phyloP scores from a whole-genome alignment of 176 grass and related monocot genomes.

The Puya raimondii region DNA sequence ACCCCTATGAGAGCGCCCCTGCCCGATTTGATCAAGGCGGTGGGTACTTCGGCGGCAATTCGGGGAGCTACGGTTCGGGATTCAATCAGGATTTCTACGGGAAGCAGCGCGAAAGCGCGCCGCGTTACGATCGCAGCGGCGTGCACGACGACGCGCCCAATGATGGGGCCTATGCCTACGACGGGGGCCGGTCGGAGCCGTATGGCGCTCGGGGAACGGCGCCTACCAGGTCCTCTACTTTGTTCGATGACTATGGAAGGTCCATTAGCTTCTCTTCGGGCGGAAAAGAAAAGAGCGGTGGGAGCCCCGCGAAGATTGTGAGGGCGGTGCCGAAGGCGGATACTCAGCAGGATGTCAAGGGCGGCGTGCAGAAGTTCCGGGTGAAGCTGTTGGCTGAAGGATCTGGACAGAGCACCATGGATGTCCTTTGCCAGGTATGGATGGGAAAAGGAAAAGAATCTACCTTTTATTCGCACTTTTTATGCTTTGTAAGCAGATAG shows the following conservation, averaged over 20 bases:
- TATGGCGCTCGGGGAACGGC: slow-evolving; percentile 72
- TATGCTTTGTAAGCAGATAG: not conserved
- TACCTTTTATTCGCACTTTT: not conserved
- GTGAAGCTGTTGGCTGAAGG: slow-evolving; percentile 88
- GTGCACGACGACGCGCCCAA: slow-evolving; percentile 29
- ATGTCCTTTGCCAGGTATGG: slow-evolving; percentile 86
- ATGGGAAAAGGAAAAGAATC: not conserved
- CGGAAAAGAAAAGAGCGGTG: slow-evolving; percentile 33
- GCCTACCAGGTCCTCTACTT: slow-evolving; percentile 44
- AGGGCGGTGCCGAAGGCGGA: slow-evolving; percentile 86
- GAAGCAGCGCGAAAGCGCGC: slow-evolving; percentile 20
- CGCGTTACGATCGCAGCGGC: slow-evolving; percentile 13
- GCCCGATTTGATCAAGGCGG: slow-evolving; percentile 1
- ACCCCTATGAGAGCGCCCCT: slow-evolving; percentile 16
- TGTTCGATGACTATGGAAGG: slow-evolving; percentile 95
- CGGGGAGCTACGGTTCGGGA: slow-evolving; percentile 2
- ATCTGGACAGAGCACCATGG: slow-evolving; percentile 55
- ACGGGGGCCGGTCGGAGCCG: slow-evolving; percentile 49
- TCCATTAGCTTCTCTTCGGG: slow-evolving; percentile 51
- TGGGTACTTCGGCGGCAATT: not conserved
- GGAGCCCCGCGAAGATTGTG: slow-evolving; percentile 59
- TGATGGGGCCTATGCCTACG: slow-evolving; percentile 77
- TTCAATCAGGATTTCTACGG: slow-evolving; percentile 37
- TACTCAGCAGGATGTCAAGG: slow-evolving; percentile 48
- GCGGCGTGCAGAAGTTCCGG: slow-evolving; percentile 89